Evolutionary conservation across 805 yeast genomes (phyloP).

Genomic region (Candida ponderosae): DNA sequence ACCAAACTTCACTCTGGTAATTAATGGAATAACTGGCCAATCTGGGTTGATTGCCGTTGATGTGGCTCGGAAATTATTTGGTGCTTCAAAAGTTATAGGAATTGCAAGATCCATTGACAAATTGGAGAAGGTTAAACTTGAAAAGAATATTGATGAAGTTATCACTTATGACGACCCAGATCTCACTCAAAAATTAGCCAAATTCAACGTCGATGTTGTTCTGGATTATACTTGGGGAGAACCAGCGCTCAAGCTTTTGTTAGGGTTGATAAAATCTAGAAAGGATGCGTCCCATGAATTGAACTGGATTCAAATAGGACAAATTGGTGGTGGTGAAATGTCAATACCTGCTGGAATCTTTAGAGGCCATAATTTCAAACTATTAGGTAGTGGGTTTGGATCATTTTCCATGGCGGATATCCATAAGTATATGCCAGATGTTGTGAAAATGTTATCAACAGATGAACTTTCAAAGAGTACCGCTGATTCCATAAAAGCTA

Average conservation of each 20-base stretch:
- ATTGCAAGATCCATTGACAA: slow-evolving; percentile 3
- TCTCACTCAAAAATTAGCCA: background rate
- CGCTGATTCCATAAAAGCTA: background rate
- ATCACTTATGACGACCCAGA: background rate
- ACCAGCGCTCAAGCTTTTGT: background rate
- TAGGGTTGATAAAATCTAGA: slow-evolving; percentile 1
- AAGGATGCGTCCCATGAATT: background rate
- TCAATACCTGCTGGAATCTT: slow-evolving; percentile 2
- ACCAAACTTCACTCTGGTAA: background rate
- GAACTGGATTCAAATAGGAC: slow-evolving; percentile 7
- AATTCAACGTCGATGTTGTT: slow-evolving; percentile 3
- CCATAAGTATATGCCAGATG: background rate
- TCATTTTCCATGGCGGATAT: slow-evolving; percentile 1
- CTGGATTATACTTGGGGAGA: slow-evolving; percentile 8
- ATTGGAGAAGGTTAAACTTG: background rate
- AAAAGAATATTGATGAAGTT: background rate
- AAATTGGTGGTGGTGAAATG: slow-evolving; percentile 5
- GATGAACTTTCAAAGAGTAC: slow-evolving; percentile 1
- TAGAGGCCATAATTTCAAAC: slow-evolving; percentile 3
- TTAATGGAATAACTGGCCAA: slow-evolving; percentile 7
- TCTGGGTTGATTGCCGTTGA: slow-evolving; percentile 5
- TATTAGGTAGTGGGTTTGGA: slow-evolving; percentile 8
- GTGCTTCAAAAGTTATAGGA: slow-evolving; percentile 4
- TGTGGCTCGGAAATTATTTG: slow-evolving; percentile 1
- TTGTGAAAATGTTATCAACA: background rate